A percentile compares a stretch with the other conserved stretches of the same genome.
Evolutionary conservation across 306 rosid genomes (phyloP).

Genomic region (Vicia sativa): DNA sequence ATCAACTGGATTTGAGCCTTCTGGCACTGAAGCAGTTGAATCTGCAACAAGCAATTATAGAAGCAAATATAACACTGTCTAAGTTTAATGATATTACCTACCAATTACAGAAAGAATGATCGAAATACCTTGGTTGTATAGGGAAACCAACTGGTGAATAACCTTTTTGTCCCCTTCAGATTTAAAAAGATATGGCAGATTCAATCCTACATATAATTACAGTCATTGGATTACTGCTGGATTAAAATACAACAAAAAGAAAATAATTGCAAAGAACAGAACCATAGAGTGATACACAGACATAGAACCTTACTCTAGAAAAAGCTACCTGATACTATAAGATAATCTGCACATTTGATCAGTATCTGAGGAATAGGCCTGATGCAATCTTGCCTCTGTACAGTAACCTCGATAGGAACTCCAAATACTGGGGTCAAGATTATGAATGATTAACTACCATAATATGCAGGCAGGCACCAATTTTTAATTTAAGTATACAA

Average conservation of each 20-base stretch:
- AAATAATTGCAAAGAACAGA: neutral
- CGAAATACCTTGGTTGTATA: conserved; percentile 80
- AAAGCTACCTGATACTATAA: conserved; percentile 79
- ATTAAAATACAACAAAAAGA: conserved; percentile 23
- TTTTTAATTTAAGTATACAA: conserved; percentile 13
- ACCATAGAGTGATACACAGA: conserved; percentile 15
- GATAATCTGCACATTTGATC: conserved; percentile 87
- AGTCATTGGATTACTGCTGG: conserved; percentile 22
- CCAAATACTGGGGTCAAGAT: conserved; percentile 74
- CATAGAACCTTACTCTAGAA: conserved; percentile 35
- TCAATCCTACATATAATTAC: conserved; percentile 64
- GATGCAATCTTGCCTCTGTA: conserved; percentile 79
- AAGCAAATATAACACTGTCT: conserved; percentile 18
- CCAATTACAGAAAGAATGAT: conserved; percentile 29
- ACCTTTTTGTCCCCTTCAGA: conserved; percentile 82
- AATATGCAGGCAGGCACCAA: conserved; percentile 11
- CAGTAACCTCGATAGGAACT: conserved; percentile 80
- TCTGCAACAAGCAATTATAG: conserved; percentile 52
- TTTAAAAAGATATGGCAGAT: conserved; percentile 71
- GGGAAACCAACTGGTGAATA: conserved; percentile 79
- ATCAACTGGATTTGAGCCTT: conserved; percentile 76
- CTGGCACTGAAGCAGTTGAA: conserved; percentile 73
- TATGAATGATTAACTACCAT: conserved; percentile 29
- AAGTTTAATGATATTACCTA: conserved; percentile 35
- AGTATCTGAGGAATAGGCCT: conserved; percentile 79